Percentiles rank a stretch among this genome's conserved stretches.
Conservation (phyloP, 768 basidiomycete species). For the Holtermanniella nyarrowii region DNA sequence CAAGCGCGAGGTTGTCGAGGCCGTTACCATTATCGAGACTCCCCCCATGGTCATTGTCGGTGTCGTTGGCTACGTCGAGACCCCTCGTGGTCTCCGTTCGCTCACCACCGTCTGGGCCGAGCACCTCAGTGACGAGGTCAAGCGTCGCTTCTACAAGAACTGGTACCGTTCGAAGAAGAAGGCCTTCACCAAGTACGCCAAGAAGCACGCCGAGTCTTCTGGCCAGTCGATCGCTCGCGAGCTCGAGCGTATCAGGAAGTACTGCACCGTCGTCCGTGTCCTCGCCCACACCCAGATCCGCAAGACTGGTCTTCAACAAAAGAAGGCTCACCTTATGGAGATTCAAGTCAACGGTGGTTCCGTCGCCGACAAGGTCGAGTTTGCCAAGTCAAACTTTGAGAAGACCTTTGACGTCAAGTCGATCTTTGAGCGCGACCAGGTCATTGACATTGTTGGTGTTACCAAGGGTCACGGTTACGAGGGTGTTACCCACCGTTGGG, state of each 20-base stretch:
- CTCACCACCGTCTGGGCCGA: slow-evolving; percentile 96
- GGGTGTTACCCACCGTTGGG: slow-evolving; percentile 99
- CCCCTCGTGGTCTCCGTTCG: slow-evolving; percentile 94
- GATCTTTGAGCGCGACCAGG: slow-evolving; percentile 94
- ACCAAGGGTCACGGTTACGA: slow-evolving; percentile 99
- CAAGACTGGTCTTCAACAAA: slow-evolving; percentile 94
- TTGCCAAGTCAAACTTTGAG: slow-evolving; percentile 86
- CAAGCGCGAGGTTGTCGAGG: slow-evolving; percentile 99
- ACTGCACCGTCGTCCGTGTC: slow-evolving; percentile 99
- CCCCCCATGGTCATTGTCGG: slow-evolving; percentile 94
- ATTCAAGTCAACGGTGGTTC: slow-evolving; percentile 96
- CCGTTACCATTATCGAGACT: slow-evolving; percentile 89
- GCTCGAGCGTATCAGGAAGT: slow-evolving; percentile 98
- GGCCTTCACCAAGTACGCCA: slow-evolving; percentile 99
- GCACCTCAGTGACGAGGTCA: slow-evolving; percentile 93
- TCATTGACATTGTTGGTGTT: slow-evolving; percentile 91
- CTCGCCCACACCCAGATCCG: slow-evolving; percentile 98
- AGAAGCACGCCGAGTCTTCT: slow-evolving; percentile 92
- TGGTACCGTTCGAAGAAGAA: slow-evolving; percentile 99
- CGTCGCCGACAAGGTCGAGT: slow-evolving; percentile 94
- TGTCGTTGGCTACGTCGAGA: slow-evolving; percentile 99
- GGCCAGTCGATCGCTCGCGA: slow-evolving; percentile 88
- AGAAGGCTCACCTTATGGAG: slow-evolving; percentile 99
- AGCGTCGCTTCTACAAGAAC: slow-evolving; percentile 97
- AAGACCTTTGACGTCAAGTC: slow-evolving; percentile 77